Percentiles rank a stretch among this genome's conserved stretches.
These are phyloP conservation scores for Cucurbita pepo DNA, from an alignment of 306 rosid species.

Conservation along the genomic window DNA sequence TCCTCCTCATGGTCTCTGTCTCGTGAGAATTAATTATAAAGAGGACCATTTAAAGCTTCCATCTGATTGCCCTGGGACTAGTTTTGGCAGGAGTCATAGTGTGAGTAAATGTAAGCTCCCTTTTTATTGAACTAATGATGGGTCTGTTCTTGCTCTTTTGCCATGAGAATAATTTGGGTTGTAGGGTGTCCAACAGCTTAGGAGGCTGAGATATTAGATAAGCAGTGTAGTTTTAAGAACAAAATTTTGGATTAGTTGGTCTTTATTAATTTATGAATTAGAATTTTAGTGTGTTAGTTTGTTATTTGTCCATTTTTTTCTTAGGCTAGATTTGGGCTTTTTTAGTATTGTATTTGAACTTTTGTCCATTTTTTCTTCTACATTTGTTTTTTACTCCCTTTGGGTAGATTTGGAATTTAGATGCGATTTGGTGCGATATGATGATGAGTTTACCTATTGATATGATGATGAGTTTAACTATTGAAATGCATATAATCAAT, in stretches of 20 bases:
- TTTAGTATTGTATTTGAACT: background rate
- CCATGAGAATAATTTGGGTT: background rate
- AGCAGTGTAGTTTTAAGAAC: background rate
- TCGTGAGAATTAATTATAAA: conserved; percentile 46
- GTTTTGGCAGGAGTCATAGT: conserved; percentile 61
- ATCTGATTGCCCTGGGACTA: conserved; percentile 34
- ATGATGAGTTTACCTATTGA: no score
- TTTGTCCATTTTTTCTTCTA: no score
- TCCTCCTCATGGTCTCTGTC: conserved; percentile 89
- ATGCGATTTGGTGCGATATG: no score
- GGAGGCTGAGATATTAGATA: background rate
- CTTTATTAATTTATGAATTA: background rate
- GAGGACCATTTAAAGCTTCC: conserved; percentile 64
- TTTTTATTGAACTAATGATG: conserved; percentile 17
- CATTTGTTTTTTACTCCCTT: no score
- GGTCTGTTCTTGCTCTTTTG: background rate
- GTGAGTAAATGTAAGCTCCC: conserved; percentile 75
- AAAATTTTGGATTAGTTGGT: background rate
- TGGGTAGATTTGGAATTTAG: no score
- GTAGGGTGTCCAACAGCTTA: background rate
- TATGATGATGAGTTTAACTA: no score
- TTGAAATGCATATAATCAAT: no score
- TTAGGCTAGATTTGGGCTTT: background rate
- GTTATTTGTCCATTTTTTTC: background rate
- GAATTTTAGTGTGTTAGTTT: background rate